phyloP scores from a whole-genome alignment of 108 stramenopile species.

The Aurantiochytrium sp. region DNA sequence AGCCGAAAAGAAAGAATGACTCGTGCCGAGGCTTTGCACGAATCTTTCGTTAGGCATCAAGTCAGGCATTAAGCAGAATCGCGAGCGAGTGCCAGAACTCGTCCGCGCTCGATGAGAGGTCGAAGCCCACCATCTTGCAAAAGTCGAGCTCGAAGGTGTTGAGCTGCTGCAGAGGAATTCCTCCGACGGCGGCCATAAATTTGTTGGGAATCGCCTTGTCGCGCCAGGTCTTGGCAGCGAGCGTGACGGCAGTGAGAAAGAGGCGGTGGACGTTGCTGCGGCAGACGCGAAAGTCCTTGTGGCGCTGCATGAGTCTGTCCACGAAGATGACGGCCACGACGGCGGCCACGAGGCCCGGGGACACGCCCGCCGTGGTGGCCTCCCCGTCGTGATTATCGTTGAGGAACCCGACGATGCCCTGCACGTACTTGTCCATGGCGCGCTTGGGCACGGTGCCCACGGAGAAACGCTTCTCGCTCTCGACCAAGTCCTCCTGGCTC shows the following conservation, averaged over 20 bases:
- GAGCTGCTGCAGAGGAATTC: neutral
- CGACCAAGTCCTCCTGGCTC: neutral
- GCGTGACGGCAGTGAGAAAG: neutral
- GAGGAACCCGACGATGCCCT: neutral
- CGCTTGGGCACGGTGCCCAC: conserved; percentile 16
- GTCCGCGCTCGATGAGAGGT: neutral
- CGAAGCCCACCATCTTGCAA: neutral
- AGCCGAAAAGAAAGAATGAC: neutral
- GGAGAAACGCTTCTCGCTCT: neutral
- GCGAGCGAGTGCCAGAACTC: neutral
- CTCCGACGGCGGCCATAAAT: neutral
- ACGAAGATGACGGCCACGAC: neutral
- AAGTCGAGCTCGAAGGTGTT: neutral
- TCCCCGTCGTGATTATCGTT: conserved; percentile 1
- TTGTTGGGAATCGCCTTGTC: neutral
- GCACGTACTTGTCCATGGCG: neutral
- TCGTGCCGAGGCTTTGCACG: neutral
- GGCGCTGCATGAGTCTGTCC: neutral
- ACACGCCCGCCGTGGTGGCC: neutral
- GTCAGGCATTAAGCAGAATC: neutral
- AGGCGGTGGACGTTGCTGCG: neutral
- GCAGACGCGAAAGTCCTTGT: neutral
- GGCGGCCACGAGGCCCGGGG: neutral
- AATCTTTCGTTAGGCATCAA: neutral
- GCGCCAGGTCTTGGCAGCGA: neutral